Base-by-base conservation (phyloP, 2,329 filamentous ascomycete genomes). In the Aspergillus brasiliensis region DNA sequence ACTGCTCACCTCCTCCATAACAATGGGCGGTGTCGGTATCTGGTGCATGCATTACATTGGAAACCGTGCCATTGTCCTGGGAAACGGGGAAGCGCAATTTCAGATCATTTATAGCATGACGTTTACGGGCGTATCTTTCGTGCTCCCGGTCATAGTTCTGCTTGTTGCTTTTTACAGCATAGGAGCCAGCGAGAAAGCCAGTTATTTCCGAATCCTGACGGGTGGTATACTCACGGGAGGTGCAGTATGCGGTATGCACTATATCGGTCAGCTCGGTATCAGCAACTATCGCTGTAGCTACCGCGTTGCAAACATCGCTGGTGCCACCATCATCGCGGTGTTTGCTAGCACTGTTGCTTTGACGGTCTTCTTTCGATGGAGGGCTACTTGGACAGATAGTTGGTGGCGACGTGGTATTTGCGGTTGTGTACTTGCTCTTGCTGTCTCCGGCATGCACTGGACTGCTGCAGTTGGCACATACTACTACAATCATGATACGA, bases 381-480 rank as follows among this genome's bases (percentile, higher is more conserved):
- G 88, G 64, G 86, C 88, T 15, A 83, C 85, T 15, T 96, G 91
- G 91, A 90, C 89, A 51, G 89, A 88, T 68, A 86, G 84, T 15
- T 91, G 89, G 85, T 92, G 88, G 88, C 91, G 91, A 71, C 82
- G 91, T 60, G 76, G 83, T 8, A 68, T 87, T 2, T 91, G 88
- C 62, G 89, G 88, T 8, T 77, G 86, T 48, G 75, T 92, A 17
- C 81, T 96, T 42, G 89, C 90, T 8, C 81, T 84, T 15, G 91
- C 89, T 42, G 90, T 95, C 2, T 92, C 88, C 8, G 91, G 90
- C 1, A 95, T 96, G 91, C 91, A 96, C 76, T 96, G 91, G 89
- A 89, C 89, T 58, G 91, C 89, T 31, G 84, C 88, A 3, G 82
- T 85, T 10, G 90, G 90, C 15, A 95, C 91, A 3, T 73, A 75